phyloP scores from a whole-genome alignment of 106 monocot genomes.

The Vanilla planifolia region DNA sequence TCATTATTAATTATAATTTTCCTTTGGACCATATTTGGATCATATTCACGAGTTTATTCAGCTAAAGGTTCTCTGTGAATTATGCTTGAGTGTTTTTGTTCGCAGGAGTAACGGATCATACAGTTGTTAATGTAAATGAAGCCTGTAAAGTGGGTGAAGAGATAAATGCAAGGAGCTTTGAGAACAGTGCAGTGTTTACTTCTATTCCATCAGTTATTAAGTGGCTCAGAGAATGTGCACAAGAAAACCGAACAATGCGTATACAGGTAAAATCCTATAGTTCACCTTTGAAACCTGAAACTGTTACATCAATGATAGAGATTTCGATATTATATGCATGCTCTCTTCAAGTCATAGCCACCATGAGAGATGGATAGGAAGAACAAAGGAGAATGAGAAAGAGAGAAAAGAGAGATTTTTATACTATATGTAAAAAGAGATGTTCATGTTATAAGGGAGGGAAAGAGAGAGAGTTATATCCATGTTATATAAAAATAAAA shows the following conservation, averaged over 20 bases:
- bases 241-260: conserved; percentile 41
- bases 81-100: background rate
- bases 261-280: conserved; percentile 46
- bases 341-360: too few relatives aligned
- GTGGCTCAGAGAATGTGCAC: conserved; percentile 68
- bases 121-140: conserved; percentile 18
- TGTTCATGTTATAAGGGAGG: too few relatives aligned
- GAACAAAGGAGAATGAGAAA: too few relatives aligned
- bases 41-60: background rate
- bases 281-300: too few relatives aligned
- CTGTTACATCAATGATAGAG: too few relatives aligned
- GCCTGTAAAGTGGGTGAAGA: conserved; percentile 15
- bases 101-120: conserved; percentile 10
- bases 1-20: background rate
- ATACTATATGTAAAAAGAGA: too few relatives aligned
- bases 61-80: background rate
- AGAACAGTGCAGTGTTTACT: conserved; percentile 57
- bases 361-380: too few relatives aligned
- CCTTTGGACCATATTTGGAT: background rate
- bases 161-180: conserved; percentile 2
- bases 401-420: too few relatives aligned
- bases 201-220: conserved; percentile 79
- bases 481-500: too few relatives aligned
- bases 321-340: too few relatives aligned
- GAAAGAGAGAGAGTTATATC: too few relatives aligned